Conservation (phyloP, 2,329 filamentous ascomycete species). For the Penicillium sp. region DNA sequence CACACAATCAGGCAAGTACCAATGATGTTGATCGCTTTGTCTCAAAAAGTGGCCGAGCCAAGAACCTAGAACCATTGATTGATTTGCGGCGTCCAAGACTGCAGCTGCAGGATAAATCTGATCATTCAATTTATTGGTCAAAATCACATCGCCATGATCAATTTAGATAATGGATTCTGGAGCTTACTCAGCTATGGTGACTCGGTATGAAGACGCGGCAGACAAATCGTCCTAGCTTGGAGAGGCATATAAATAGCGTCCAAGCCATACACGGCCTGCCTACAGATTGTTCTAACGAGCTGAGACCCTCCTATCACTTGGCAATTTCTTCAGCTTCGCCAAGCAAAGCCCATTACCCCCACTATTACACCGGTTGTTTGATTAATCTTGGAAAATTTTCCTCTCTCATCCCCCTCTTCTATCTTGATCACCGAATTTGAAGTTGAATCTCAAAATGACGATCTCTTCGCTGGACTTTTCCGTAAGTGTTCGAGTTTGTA, state of each 20-base stretch:
- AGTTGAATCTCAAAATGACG: background rate
- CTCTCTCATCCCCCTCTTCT: background rate
- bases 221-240: background rate
- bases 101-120: too few species aligned
- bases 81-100: background rate
- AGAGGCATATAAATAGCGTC: background rate
- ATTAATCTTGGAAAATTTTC: background rate
- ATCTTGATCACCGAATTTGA: background rate
- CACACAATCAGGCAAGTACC: too few species aligned
- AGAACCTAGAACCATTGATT: too few species aligned
- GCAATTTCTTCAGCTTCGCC: too few species aligned
- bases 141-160: background rate
- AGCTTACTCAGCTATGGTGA: background rate
- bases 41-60: too few species aligned
- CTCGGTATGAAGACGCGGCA: background rate
- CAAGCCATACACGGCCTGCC: background rate
- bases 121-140: too few species aligned
- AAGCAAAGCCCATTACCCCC: too few species aligned
- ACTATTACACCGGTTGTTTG: too few species aligned
- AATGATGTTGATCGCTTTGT: too few species aligned
- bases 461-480: background rate
- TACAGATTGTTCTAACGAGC: too few species aligned
- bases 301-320: too few species aligned
- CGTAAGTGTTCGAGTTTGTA: background rate
- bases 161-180: background rate